A percentile compares a stretch with the other conserved stretches of the same genome.
These are phyloP conservation scores for Dryas integrifolia DNA, from an alignment of 331 rosid species.

Conservation along the genomic window DNA sequence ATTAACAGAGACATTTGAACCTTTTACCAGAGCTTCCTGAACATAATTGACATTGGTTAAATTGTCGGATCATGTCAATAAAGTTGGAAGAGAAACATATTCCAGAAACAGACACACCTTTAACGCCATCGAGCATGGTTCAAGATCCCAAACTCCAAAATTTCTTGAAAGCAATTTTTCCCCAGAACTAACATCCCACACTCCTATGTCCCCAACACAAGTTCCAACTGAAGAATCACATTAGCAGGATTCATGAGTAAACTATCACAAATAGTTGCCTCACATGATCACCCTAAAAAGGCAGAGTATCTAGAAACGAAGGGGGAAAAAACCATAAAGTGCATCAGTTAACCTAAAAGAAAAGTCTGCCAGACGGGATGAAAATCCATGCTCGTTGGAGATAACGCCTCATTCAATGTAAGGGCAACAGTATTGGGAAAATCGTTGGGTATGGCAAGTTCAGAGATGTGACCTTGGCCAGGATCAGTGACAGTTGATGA, in stretches of 20 bases:
- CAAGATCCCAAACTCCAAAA: slow-evolving; percentile 27
- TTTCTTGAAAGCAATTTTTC: slow-evolving; percentile 14
- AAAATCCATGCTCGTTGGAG: slow-evolving; percentile 45
- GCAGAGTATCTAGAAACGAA: slow-evolving; percentile 5
- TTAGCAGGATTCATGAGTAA: slow-evolving; percentile 22
- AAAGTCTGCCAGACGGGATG: slow-evolving; percentile 28
- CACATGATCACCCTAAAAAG: not conserved
- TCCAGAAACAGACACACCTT: slow-evolving; percentile 25
- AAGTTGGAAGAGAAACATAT: not conserved
- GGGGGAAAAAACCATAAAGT: not conserved
- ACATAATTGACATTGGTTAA: slow-evolving; percentile 18
- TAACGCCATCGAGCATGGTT: slow-evolving; percentile 21
- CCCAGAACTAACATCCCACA: slow-evolving; percentile 37
- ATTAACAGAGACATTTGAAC: slow-evolving; percentile 30
- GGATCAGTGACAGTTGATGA: slow-evolving; percentile 17
- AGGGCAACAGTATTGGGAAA: slow-evolving; percentile 24
- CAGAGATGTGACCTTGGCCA: slow-evolving; percentile 3
- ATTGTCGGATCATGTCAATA: not conserved
- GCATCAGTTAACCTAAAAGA: slow-evolving; percentile 39
- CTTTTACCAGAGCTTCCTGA: slow-evolving; percentile 28
- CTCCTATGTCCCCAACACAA: slow-evolving; percentile 25
- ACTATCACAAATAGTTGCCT: not conserved
- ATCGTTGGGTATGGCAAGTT: not conserved
- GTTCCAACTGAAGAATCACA: slow-evolving; percentile 42
- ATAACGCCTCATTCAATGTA: slow-evolving; percentile 30